phyloP scores from a whole-genome alignment of 441 rosid species.

The Croton laevigatus region DNA sequence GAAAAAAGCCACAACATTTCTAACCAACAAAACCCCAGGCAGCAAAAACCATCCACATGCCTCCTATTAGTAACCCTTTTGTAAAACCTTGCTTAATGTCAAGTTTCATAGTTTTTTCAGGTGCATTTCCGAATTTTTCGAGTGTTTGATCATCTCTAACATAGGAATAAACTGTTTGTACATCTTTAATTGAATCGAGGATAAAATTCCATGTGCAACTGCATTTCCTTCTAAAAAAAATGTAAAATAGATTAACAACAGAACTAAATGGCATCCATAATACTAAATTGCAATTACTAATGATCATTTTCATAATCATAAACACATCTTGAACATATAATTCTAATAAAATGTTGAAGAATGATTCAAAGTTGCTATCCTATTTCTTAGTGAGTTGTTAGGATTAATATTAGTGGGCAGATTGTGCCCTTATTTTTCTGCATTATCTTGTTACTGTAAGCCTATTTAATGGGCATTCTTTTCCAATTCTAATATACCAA shows the following conservation, averaged over 20 bases:
- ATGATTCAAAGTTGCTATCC: too few species aligned
- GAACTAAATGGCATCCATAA: background rate
- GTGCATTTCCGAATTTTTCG: slow-evolving; percentile 39
- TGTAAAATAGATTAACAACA: background rate
- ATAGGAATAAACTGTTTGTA: slow-evolving; percentile 55
- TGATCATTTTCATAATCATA: slow-evolving; percentile 2
- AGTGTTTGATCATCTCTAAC: slow-evolving; percentile 55
- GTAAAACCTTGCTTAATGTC: slow-evolving; percentile 60
- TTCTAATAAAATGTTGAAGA: too few species aligned
- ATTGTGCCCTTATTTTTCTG: too few species aligned
- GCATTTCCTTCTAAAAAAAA: too few species aligned
- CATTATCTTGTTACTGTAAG: too few species aligned
- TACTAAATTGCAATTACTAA: background rate
- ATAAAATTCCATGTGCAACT: too few species aligned
- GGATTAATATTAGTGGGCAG: too few species aligned
- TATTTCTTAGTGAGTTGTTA: too few species aligned
- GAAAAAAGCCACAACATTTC: too few species aligned
- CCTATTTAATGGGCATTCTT: too few species aligned
- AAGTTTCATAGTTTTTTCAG: slow-evolving; percentile 39
- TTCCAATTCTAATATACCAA: too few species aligned
- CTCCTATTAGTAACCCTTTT: slow-evolving; percentile 60
- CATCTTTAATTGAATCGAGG: too few species aligned
- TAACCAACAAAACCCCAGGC: slow-evolving; percentile 61
- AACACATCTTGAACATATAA: background rate
- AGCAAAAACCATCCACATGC: slow-evolving; percentile 60